phyloP scores from a whole-genome alignment of 2,329 filamentous ascomycete species.

The Fragosphaeria purpurea region DNA sequence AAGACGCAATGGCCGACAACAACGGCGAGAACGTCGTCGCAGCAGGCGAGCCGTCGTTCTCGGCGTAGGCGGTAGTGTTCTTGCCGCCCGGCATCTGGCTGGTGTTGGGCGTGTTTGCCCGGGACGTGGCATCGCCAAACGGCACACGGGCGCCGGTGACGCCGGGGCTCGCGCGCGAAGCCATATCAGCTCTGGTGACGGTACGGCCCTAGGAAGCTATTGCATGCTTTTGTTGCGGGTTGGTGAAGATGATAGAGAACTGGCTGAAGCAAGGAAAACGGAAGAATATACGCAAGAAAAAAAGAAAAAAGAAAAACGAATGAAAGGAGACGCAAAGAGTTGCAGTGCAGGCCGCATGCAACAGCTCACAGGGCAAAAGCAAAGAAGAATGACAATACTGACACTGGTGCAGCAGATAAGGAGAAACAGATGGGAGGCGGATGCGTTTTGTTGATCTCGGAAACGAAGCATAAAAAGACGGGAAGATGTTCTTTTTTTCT shows the following conservation, averaged over 20 bases:
- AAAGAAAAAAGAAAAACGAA: neutral
- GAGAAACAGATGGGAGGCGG: no score
- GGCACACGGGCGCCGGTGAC: slow-evolving; percentile 17
- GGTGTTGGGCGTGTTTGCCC: slow-evolving; percentile 17
- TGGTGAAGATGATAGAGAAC: neutral
- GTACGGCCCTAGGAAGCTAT: neutral
- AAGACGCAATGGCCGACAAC: neutral
- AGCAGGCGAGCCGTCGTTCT: slow-evolving; percentile 3
- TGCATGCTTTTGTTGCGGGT: slow-evolving; percentile 4
- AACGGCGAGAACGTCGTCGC: neutral
- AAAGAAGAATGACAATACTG: neutral
- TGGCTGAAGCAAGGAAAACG: neutral
- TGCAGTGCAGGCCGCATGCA: neutral
- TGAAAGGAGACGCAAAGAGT: neutral
- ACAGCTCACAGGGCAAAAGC: neutral
- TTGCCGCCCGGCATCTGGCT: slow-evolving; percentile 8
- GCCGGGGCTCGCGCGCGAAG: slow-evolving; percentile 12
- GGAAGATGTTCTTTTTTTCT: neutral
- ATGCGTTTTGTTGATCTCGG: no score
- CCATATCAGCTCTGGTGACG: slow-evolving; percentile 13
- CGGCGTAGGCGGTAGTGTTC: slow-evolving; percentile 2
- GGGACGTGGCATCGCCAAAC: slow-evolving; percentile 19
- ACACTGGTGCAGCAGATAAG: neutral
- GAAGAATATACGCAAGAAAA: neutral
- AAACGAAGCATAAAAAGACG: no score